Conservation (phyloP, 1,284 basidiomycete species). For the Ganoderma sinense region DNA sequence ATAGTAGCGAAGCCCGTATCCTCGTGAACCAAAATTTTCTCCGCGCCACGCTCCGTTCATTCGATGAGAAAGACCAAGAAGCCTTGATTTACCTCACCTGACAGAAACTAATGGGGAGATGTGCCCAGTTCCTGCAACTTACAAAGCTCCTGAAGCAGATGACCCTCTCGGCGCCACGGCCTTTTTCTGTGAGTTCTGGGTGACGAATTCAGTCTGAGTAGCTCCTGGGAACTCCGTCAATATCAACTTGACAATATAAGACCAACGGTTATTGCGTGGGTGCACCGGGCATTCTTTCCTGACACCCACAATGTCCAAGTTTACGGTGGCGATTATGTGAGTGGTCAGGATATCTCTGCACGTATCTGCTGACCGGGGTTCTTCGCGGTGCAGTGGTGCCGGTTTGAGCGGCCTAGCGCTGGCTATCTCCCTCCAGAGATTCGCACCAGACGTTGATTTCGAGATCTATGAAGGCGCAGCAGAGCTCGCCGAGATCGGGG, state of each 20-base stretch:
- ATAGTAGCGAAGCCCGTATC: neutral
- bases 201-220: neutral
- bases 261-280: neutral
- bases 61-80: neutral
- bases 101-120: neutral
- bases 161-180: neutral
- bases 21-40: neutral
- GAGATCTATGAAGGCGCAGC: slow-evolving; percentile 58
- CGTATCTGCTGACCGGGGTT: neutral
- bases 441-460: slow-evolving; percentile 44
- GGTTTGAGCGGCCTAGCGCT: slow-evolving; percentile 47
- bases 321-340: slow-evolving; percentile 24
- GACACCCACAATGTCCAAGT: slow-evolving; percentile 8
- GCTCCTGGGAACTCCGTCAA: neutral
- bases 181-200: neutral
- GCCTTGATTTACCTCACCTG: neutral
- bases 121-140: neutral
- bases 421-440: slow-evolving; percentile 45
- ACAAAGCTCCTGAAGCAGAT: neutral
- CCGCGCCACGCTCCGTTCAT: neutral
- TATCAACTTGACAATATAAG: neutral
- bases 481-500: slow-evolving; percentile 58
- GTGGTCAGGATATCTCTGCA: neutral
- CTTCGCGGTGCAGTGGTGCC: slow-evolving; percentile 41
- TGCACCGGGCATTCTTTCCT: neutral